Percentiles rank a stretch among this genome's conserved stretches.
These are phyloP conservation scores for Termitomyces sp. DNA, from an alignment of 768 basidiomycete genomes.

Conservation along the genomic window DNA sequence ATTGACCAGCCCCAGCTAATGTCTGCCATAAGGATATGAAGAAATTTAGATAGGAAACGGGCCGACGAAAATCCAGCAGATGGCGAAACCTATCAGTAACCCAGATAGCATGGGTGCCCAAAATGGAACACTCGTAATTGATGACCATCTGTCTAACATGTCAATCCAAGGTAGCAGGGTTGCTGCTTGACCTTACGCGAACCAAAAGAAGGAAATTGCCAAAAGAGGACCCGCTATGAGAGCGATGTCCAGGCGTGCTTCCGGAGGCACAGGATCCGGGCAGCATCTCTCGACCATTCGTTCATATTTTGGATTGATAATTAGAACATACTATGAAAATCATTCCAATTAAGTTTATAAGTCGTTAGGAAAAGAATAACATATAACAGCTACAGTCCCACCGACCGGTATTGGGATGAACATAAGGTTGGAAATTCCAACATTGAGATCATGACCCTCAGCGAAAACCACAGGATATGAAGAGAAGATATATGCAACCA, in stretches of 20 bases:
- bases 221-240: constrained; percentile 48
- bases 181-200: constrained; percentile 31
- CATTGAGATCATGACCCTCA: constrained; percentile 43
- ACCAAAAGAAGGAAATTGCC: constrained; percentile 58
- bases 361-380: constrained; percentile 10
- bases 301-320: constrained; percentile 46
- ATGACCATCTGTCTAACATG: constrained; percentile 45
- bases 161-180: not conserved
- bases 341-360: not conserved
- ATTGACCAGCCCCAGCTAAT: constrained; percentile 46
- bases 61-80: constrained; percentile 51
- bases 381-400: constrained; percentile 35
- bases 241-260: constrained; percentile 37
- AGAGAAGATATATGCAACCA: constrained; percentile 55
- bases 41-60: not conserved
- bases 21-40: not conserved
- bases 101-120: constrained; percentile 52
- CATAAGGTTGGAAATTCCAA: constrained; percentile 51
- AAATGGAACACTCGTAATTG: constrained; percentile 41
- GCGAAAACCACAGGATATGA: constrained; percentile 41
- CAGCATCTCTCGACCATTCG: constrained; percentile 33
- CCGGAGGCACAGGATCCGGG: constrained; percentile 37
- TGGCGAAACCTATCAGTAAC: constrained; percentile 43
- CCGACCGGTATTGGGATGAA: constrained; percentile 60
- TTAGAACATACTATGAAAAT: constrained; percentile 34